phyloP scores from a whole-genome alignment of 2,329 filamentous ascomycete genomes.

The Verticillium dahliae region DNA sequence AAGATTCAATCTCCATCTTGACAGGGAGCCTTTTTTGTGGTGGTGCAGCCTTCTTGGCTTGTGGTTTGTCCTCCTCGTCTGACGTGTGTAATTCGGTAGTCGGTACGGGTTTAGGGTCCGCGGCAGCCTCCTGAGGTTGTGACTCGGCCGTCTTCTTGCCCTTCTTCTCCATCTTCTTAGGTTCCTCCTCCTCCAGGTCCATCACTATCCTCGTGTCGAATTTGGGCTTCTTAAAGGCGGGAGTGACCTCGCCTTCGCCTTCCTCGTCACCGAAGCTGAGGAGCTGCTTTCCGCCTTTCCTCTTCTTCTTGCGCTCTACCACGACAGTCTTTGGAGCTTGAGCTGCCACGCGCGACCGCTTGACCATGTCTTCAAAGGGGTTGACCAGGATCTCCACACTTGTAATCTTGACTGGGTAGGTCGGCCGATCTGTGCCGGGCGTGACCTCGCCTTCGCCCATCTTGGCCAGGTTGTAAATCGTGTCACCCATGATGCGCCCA shows the following conservation, averaged over 20 bases:
- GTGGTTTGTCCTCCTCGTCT: neutral
- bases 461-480: slow-evolving; percentile 91
- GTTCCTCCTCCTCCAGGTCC: slow-evolving; percentile 29
- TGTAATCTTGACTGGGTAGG: slow-evolving; percentile 79
- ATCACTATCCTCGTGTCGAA: slow-evolving; percentile 71
- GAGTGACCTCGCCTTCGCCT: slow-evolving; percentile 45
- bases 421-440: slow-evolving; percentile 70
- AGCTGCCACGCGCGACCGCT: slow-evolving; percentile 52
- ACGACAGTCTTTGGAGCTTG: slow-evolving; percentile 37
- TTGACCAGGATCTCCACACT: slow-evolving; percentile 71
- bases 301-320: slow-evolving; percentile 54
- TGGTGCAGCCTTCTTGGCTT: slow-evolving; percentile 11
- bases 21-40: slow-evolving; percentile 14
- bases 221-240: slow-evolving; percentile 67
- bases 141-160: slow-evolving; percentile 15
- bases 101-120: neutral
- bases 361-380: slow-evolving; percentile 76
- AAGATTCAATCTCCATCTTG: slow-evolving; percentile 13
- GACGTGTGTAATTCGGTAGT: neutral
- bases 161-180: slow-evolving; percentile 21
- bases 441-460: slow-evolving; percentile 84
- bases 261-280: slow-evolving; percentile 74
- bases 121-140: slow-evolving; percentile 5
- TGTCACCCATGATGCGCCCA: slow-evolving; percentile 85
- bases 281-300: slow-evolving; percentile 70